Base-by-base conservation (phyloP, 2,329 filamentous ascomycete species). In the Lasiodiplodia theobromae region DNA sequence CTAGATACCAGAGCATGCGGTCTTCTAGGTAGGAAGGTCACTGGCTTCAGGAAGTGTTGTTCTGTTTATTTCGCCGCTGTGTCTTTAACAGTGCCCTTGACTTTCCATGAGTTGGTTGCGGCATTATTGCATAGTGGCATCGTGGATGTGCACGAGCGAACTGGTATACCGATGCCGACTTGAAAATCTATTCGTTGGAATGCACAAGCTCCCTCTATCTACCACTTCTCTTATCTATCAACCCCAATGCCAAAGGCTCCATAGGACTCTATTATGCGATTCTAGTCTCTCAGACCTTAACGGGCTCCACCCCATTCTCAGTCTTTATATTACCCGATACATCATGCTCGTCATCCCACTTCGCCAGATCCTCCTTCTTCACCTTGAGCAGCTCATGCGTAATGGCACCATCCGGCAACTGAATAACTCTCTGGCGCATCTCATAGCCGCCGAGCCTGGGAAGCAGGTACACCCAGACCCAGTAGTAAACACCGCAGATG, bases 341-440 rank as follows among this genome's bases (percentile, higher is more conserved):
- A 60, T 78, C 76, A 66, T 78, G 76, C 28, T 71, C 75, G 12
- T 70, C 69, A 71, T 78, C 76, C 73, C 75, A 77, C 54, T 75
- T 72, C n/a, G 67, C 72, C 18, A 77, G 62, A 34, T 75, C 69
- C 2, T 65, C 66, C 37, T 77, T 74, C 21, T 71, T 72, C 5
- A 77, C 71, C 47, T 72, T 75, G 28, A 64, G 69, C 53, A 77
- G 65, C 8, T 71, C 66, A 69, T 77, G 75, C 52, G 73, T 74
- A 0, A 77, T 73, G 58, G 72, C 74, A 4, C 76, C 76, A 68
- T 73, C 69, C 4, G 74, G 73, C 40, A 71, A 70, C 21, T 74
- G 69, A 18, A 77, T 28, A 10, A 74, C 75, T 69, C 76, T 72
- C 1, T 75, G 72, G 34, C 75, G 71, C 56, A 77, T 74, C 10